A percentile compares a stretch with the other conserved stretches of the same genome.
These are phyloP conservation scores for Yamadazyma ubonensis DNA, from an alignment of 805 yeast species.

Conservation along the genomic window DNA sequence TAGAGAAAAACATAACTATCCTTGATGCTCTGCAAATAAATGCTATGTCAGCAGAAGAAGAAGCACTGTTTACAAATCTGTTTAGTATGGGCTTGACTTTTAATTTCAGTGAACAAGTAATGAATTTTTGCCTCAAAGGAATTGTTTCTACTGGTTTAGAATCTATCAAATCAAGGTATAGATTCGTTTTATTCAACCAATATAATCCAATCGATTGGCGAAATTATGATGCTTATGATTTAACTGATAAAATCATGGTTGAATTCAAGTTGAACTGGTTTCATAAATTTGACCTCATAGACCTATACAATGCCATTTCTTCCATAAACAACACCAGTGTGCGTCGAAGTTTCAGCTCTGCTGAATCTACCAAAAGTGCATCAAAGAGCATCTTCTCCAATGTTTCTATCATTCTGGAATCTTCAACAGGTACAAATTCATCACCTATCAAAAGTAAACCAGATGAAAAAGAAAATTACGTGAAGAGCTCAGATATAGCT, in stretches of 20 bases:
- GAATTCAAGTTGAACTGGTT: conserved; percentile 17
- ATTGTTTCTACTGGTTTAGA: conserved; percentile 27
- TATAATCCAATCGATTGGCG: conserved; percentile 8
- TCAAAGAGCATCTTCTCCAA: conserved; percentile 8
- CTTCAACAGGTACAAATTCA: neutral
- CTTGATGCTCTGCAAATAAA: conserved; percentile 16
- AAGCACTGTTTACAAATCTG: conserved; percentile 11
- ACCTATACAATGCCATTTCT: conserved; percentile 7
- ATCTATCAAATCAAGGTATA: conserved; percentile 25
- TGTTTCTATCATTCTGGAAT: conserved; percentile 2
- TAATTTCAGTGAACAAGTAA: conserved; percentile 14
- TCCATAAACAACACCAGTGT: neutral
- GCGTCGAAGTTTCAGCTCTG: conserved; percentile 7
- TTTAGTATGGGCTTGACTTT: conserved; percentile 25
- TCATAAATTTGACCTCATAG: conserved; percentile 12
- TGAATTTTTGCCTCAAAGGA: conserved; percentile 22
- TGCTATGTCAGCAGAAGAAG: conserved; percentile 12
- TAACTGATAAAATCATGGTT: conserved; percentile 13
- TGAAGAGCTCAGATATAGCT: conserved; percentile 1
- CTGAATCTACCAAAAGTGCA: conserved; percentile 6
- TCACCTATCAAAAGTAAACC: neutral
- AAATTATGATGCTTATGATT: conserved; percentile 5
- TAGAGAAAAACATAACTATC: conserved; percentile 15
- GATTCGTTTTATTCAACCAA: conserved; percentile 19
- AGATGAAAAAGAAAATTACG: conserved; percentile 1